Base-by-base conservation (phyloP, 2,329 filamentous ascomycete genomes). In the Trichoderma hamatum region DNA sequence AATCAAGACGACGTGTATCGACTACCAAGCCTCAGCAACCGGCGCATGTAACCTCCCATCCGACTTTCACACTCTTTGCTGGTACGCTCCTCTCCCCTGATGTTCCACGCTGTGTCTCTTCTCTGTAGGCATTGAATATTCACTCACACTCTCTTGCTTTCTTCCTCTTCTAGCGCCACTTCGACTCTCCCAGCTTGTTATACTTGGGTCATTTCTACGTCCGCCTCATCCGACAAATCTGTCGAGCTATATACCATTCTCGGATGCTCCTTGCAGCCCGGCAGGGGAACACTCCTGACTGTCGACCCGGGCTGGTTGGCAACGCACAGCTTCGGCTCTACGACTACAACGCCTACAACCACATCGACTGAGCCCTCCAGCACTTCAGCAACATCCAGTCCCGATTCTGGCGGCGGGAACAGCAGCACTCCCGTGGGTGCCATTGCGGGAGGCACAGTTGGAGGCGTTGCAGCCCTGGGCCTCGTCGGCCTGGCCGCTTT, bases 381-480 rank as follows among this genome's bases (percentile, higher is more conserved):
- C 13, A 14, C 61, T 16, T 30, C 69, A 1, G 66, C 71, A 16
- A 64, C 67, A 14, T 51, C 71, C 4, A 11, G 68, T 19, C 67
- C 65, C 16, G 59, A 67, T 68, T 69, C 71, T 13, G 67, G 73
- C 19, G 73, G 73, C 56, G 71, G 75, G 11, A 79, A 76, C 6
- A 79, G 79, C 46, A 73, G 72, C n/a, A 74, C 77, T 7, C 76
- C 77, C 62, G 74, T 80, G 13, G 84, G 81, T 5, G 78, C 83
- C 19, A 85, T 86, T 54, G 82, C 76, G 9, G 84, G 84, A 13
- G 83, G 83, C 30, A 78, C 79, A 3, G 81, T 85, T 11, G 83
- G 83, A n/a, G 84, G 84, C 14, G 78, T 84, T 3, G 80, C 74
- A 0, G 78, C 73, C 16, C 72, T 85, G 24, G 80, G 75, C 3